Percentiles rank a stretch among this genome's conserved stretches.
phyloP scores from a whole-genome alignment of 441 rosid genomes.

The Aquilaria agallochum region DNA sequence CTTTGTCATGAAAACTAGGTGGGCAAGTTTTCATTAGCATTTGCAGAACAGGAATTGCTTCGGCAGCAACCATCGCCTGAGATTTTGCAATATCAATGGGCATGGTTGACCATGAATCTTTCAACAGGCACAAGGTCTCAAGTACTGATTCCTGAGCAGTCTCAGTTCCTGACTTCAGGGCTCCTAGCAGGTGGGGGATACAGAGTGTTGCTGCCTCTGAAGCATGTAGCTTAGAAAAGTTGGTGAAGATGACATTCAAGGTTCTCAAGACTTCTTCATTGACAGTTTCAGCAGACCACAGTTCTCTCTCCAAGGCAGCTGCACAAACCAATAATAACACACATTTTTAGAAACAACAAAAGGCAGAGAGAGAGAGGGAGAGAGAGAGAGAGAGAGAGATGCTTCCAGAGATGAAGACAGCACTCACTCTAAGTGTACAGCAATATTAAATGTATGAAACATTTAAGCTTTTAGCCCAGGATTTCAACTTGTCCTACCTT shows the following conservation, averaged over 20 bases:
- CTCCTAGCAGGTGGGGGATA: constrained; percentile 77
- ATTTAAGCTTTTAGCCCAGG: too few species aligned
- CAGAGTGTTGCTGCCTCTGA: constrained; percentile 87
- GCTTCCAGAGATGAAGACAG: too few species aligned
- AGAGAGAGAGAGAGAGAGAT: neutral
- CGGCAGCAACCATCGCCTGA: constrained; percentile 79
- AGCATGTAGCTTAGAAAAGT: constrained; percentile 78
- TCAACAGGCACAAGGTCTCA: constrained; percentile 70
- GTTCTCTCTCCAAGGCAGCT: constrained; percentile 92
- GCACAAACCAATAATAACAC: constrained; percentile 23
- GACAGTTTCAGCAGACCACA: constrained; percentile 67
- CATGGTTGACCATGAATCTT: constrained; percentile 86
- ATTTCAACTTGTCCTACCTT: too few species aligned
- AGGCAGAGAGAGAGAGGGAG: constrained; percentile 4
- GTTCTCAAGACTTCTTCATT: constrained; percentile 81
- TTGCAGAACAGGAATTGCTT: constrained; percentile 80
- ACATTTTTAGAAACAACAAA: constrained; percentile 1
- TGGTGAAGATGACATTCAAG: constrained; percentile 67
- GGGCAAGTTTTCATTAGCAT: constrained; percentile 77
- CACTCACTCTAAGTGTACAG: too few species aligned
- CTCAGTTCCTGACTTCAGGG: constrained; percentile 72
- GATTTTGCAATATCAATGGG: constrained; percentile 64
- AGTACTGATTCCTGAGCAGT: constrained; percentile 71
- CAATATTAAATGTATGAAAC: too few species aligned
- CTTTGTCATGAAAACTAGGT: constrained; percentile 73